Evolutionary conservation across 805 yeast species (phyloP).

Genomic region (Candida railenensis): DNA sequence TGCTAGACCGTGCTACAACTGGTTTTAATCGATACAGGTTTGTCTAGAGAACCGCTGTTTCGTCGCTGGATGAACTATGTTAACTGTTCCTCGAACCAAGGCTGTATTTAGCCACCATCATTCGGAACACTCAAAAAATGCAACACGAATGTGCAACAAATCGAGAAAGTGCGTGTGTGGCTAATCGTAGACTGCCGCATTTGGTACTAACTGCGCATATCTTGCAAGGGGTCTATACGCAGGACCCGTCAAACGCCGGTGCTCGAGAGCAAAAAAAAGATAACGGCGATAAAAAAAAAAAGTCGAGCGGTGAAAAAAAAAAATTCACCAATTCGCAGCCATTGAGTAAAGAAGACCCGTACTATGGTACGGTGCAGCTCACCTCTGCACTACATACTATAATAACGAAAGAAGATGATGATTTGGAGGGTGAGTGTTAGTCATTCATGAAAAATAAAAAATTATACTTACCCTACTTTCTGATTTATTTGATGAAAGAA

Average conservation of each 20-base stretch:
- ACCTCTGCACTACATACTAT: no score
- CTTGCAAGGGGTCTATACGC: neutral
- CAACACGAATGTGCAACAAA: constrained; percentile 9
- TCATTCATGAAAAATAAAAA: no score
- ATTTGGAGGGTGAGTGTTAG: no score
- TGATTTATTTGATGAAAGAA: no score
- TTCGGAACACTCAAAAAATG: constrained; percentile 1
- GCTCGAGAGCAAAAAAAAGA: neutral
- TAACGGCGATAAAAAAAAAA: neutral
- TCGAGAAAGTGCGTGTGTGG: constrained; percentile 5
- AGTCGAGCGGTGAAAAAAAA: neutral
- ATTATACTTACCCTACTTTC: no score
- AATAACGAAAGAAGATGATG: no score
- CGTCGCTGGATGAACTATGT: no score
- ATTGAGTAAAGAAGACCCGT: no score
- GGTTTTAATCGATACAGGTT: no score
- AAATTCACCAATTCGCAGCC: neutral
- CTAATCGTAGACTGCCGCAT: constrained; percentile 5
- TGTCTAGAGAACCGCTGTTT: no score
- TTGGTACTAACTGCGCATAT: constrained; percentile 2
- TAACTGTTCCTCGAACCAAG: neutral
- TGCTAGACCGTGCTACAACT: neutral
- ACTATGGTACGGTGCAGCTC: no score
- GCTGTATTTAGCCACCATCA: constrained; percentile 3
- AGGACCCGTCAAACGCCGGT: neutral